A percentile compares a stretch with the other conserved stretches of the same genome.
Conservation (phyloP, 2,329 filamentous ascomycete species). For the Fusarium fujikuroi region DNA sequence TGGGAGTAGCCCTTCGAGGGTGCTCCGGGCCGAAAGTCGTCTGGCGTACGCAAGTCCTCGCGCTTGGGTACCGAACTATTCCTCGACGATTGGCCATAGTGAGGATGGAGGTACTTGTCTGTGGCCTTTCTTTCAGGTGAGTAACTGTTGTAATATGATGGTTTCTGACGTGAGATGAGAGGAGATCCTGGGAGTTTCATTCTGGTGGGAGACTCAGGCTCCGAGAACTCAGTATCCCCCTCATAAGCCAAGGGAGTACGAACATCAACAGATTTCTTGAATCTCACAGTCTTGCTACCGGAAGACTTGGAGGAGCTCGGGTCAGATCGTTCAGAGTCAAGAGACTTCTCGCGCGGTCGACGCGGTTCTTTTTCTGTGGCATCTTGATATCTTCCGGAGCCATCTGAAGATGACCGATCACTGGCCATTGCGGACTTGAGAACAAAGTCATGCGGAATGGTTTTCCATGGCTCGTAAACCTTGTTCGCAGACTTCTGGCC, state of each 20-base stretch:
- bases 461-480: background rate
- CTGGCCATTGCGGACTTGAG: constrained; percentile 2
- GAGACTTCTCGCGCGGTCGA: constrained; percentile 15
- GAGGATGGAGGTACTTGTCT: constrained; percentile 15
- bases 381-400: background rate
- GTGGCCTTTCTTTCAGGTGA: background rate
- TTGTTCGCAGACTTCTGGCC: background rate
- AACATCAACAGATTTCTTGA: constrained; percentile 38
- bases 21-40: constrained; percentile 13
- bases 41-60: constrained; percentile 7
- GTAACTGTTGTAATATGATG: background rate
- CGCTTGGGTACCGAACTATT: background rate
- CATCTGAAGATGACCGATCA: constrained; percentile 12
- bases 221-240: constrained; percentile 20
- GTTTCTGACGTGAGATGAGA: constrained; percentile 21
- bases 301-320: constrained; percentile 39
- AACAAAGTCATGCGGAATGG: background rate
- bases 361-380: background rate
- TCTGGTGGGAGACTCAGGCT: constrained; percentile 9
- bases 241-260: constrained; percentile 21
- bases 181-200: constrained; percentile 23
- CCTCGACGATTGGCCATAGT: constrained; percentile 7
- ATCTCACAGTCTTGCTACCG: constrained; percentile 43
- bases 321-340: constrained; percentile 34
- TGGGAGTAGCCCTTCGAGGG: constrained; percentile 34